These are phyloP conservation scores for Penicillium odoratum DNA, from an alignment of 495 filamentous ascomycete species.

Conservation along the genomic window DNA sequence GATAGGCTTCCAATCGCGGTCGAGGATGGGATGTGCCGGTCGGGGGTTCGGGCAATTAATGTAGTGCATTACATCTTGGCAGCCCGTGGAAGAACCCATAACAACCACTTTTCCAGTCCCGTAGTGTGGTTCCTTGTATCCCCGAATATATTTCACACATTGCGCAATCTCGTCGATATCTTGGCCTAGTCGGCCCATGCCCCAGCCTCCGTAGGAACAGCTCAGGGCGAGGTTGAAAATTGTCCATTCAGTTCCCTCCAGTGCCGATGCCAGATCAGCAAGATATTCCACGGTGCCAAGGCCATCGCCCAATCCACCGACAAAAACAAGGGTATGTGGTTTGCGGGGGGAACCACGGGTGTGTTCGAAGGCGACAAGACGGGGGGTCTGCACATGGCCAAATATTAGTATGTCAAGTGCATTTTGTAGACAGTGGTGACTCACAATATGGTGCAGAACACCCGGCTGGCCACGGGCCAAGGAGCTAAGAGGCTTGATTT, in stretches of 20 bases:
- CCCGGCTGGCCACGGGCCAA: slow-evolving; percentile 26
- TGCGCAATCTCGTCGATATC: slow-evolving; percentile 69
- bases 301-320: slow-evolving; percentile 62
- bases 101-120: slow-evolving; percentile 29
- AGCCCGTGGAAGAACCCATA: slow-evolving; percentile 83
- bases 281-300: slow-evolving; percentile 63
- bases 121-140: slow-evolving; percentile 29
- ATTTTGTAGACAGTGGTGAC: background rate
- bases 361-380: slow-evolving; percentile 29
- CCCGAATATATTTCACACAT: slow-evolving; percentile 64
- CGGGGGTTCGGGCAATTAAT: slow-evolving; percentile 43
- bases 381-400: slow-evolving; percentile 17
- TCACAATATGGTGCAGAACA: slow-evolving; percentile 29
- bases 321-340: slow-evolving; percentile 30
- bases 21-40: slow-evolving; percentile 32
- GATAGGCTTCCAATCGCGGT: slow-evolving; percentile 29
- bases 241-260: slow-evolving; percentile 56
- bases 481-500: slow-evolving; percentile 24
- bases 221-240: slow-evolving; percentile 59
- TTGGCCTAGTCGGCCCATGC: slow-evolving; percentile 57
- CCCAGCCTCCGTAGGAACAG: slow-evolving; percentile 69
- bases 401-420: background rate
- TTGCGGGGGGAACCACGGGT: slow-evolving; percentile 25
- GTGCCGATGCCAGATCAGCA: slow-evolving; percentile 39
- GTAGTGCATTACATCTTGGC: slow-evolving; percentile 83